Evolutionary conservation across 768 basidiomycete species (phyloP), one percentile per base, ranked within the genome.

Genomic region (Collybiopsis confluens): DNA sequence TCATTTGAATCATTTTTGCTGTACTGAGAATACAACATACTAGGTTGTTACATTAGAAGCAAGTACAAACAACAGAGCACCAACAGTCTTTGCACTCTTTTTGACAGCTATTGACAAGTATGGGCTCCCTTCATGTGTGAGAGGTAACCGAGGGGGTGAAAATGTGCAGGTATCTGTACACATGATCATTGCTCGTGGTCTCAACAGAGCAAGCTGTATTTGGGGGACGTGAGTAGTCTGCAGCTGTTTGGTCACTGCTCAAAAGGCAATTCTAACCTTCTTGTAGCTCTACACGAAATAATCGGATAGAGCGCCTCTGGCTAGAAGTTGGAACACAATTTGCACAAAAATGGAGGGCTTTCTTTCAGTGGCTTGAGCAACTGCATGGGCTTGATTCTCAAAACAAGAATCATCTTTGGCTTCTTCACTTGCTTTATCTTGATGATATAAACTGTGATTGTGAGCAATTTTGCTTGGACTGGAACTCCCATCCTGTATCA

Each of bases 281-380:
- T 44, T 15, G 37, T 37, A 65, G 65, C 7, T 79, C 72, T 0
- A 74, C 73, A 0, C 57, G 60, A 4, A 81, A 80, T 51, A 71
- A 71, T 0, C 59, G 68, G 0, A 78, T 79, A 54, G 77, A 80
- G 56, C 47, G 65, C 0, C 60, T 79, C 0, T 79, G 76, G 76
- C 67, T 74, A 13, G 75, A 79, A 44, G 64, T 74, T 36, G 73
- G 74, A 0, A 37, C 52, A 0, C 66, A 73, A 8, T 79, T 79
- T 66, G 69, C 60, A 0, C 60, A 64, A 3, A 38, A 23, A 9
- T 80, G 78, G 79, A 36, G 65, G 1, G 73, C 69, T 0, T 78
- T 79, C 54, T 80, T 80, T 41, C 58, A 43, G 0, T 57, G 62
- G 0, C 63, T 79, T 0, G 74, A 76, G 40, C 10, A 52, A 0